These are phyloP conservation scores for Eucalyptus tenuipes DNA, from an alignment of 345 rosid species.

Conservation along the genomic window DNA sequence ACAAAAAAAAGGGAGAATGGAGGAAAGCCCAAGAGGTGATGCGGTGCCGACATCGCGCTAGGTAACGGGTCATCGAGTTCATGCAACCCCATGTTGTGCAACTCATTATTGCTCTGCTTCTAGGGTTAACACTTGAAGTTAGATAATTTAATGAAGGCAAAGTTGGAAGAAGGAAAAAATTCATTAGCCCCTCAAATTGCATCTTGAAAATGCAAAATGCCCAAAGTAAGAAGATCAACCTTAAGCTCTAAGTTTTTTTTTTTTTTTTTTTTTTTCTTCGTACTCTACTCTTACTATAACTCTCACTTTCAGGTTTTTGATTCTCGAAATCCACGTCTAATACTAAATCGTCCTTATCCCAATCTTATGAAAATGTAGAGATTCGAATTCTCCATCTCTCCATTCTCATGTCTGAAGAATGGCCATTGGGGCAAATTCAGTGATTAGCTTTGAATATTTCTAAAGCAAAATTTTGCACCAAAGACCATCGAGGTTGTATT, in stretches of 20 bases:
- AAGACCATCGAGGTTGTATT: fast-evolving
- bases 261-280: fast-evolving
- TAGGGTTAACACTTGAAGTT: not conserved
- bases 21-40: not conserved
- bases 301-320: too few relatives aligned
- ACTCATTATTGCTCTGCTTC: not conserved
- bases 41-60: not conserved
- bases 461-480: not conserved
- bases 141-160: not conserved
- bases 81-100: not conserved
- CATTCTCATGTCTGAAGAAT: too few relatives aligned
- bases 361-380: too few relatives aligned
- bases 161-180: not conserved
- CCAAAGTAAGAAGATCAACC: not conserved
- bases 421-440: fast-evolving
- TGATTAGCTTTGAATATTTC: too few relatives aligned
- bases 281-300: fast-evolving
- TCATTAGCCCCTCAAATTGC: not conserved
- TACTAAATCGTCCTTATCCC: fast-evolving
- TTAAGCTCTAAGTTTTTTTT: fast-evolving
- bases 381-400: too few relatives aligned
- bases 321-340: too few relatives aligned
- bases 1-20: not conserved
- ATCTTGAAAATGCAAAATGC: not conserved
- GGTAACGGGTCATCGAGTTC: not conserved